These are phyloP conservation scores for Mimosa bimucronata DNA, from an alignment of 306 rosid genomes.

Conservation along the genomic window DNA sequence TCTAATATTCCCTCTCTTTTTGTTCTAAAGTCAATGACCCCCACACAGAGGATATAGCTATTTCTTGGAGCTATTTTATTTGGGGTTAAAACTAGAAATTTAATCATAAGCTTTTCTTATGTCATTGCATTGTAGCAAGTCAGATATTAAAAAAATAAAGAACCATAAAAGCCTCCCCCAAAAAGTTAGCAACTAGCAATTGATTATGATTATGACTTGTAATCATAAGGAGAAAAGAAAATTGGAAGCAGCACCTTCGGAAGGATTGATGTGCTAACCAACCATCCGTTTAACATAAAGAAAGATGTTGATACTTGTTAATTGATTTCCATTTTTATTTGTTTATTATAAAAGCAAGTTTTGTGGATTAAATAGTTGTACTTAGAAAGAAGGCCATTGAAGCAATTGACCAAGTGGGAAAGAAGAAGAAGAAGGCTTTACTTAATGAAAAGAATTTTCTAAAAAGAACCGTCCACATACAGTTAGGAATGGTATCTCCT, in stretches of 20 bases:
- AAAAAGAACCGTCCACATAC: constrained; percentile 35
- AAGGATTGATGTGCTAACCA: not conserved
- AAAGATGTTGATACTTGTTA: not conserved
- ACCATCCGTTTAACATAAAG: not conserved
- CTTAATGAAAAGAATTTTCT: constrained; percentile 20
- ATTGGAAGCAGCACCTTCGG: not conserved
- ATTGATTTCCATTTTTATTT: not conserved
- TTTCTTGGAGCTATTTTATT: not conserved
- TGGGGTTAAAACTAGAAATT: constrained; percentile 5
- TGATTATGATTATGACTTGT: not conserved
- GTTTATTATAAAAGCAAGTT: not conserved
- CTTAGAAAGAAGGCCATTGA: constrained; percentile 18
- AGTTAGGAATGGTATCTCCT: constrained; percentile 62
- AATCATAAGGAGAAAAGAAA: not conserved
- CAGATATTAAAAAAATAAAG: constrained; percentile 19
- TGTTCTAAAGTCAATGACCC: constrained; percentile 35
- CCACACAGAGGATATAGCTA: not conserved
- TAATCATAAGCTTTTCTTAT: constrained; percentile 10
- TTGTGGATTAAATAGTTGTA: constrained; percentile 4
- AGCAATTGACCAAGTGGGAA: constrained; percentile 45
- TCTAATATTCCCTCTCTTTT: constrained; percentile 2
- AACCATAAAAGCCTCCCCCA: constrained; percentile 29
- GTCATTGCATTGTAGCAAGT: constrained; percentile 5
- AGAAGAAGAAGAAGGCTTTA: not conserved
- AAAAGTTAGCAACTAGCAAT: constrained; percentile 28